Percentiles rank a stretch among this genome's conserved stretches.
Evolutionary conservation across 2,329 filamentous ascomycete genomes (phyloP).

Genomic region (Venturia nashicola): DNA sequence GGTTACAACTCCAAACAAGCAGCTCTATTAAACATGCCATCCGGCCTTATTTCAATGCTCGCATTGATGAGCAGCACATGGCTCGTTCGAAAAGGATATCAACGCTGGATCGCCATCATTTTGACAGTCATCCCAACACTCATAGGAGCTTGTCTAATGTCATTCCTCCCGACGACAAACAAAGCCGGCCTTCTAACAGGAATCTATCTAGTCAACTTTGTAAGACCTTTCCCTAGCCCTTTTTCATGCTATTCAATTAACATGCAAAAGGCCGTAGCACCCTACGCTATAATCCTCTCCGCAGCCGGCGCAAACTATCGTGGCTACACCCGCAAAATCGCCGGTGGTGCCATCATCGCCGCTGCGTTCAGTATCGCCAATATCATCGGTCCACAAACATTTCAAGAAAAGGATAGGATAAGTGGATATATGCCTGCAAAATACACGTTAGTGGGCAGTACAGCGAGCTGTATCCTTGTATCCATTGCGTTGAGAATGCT

Average conservation of each 20-base stretch:
- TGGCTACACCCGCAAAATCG: slow-evolving; percentile 9
- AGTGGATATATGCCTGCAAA: slow-evolving; percentile 8
- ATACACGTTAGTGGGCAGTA: slow-evolving; percentile 7
- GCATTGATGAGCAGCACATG: slow-evolving; percentile 6
- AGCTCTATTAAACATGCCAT: slow-evolving; percentile 37
- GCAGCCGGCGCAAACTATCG: slow-evolving; percentile 7
- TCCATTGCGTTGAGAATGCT: slow-evolving; percentile 7
- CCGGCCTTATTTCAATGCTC: slow-evolving; percentile 29
- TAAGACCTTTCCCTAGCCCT: neutral
- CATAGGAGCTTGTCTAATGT: slow-evolving; percentile 10
- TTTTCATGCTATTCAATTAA: neutral
- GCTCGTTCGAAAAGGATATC: slow-evolving; percentile 3
- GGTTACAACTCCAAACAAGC: slow-evolving; percentile 18
- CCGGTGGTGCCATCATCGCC: slow-evolving; percentile 7
- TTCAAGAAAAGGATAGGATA: slow-evolving; percentile 7
- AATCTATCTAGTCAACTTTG: slow-evolving; percentile 11
- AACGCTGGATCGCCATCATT: slow-evolving; percentile 10
- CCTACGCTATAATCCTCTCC: slow-evolving; percentile 9
- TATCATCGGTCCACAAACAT: slow-evolving; percentile 11
- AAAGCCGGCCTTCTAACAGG: slow-evolving; percentile 8
- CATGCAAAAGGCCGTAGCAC: slow-evolving; percentile 6
- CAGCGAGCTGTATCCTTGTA: slow-evolving; percentile 2
- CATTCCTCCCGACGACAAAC: slow-evolving; percentile 3
- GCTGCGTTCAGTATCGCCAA: slow-evolving; percentile 10
- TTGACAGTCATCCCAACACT: slow-evolving; percentile 4